These are phyloP conservation scores for Nicotiana attenuata DNA, from an alignment of 257 asterid species.

Conservation along the genomic window DNA sequence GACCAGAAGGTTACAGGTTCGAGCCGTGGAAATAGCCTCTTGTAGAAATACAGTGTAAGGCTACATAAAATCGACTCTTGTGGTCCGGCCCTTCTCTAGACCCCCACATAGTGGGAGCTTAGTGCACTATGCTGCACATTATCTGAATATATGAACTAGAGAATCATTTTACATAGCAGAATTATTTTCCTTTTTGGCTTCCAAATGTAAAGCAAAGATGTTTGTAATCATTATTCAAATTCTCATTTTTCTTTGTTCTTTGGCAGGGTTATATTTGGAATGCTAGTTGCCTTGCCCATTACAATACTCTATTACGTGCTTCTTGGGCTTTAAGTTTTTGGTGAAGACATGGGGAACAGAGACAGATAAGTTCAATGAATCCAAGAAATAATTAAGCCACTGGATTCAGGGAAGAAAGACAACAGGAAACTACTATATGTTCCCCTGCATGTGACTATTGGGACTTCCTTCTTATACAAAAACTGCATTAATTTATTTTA, in stretches of 20 bases:
- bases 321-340: constrained; percentile 55
- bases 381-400: constrained; percentile 32
- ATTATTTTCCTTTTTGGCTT: too few relatives aligned
- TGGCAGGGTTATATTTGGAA: constrained; percentile 88
- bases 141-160: too few relatives aligned
- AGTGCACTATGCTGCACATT: too few relatives aligned
- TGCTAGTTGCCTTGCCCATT: constrained; percentile 85
- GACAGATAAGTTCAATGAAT: constrained; percentile 23
- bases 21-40: too few relatives aligned
- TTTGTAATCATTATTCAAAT: neutral
- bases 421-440: constrained; percentile 38
- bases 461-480: constrained; percentile 16
- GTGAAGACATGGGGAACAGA: constrained; percentile 15
- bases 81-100: too few relatives aligned
- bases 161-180: too few relatives aligned
- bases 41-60: too few relatives aligned
- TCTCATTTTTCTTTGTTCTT: neutral
- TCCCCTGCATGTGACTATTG: constrained; percentile 32
- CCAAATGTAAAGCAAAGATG: too few relatives aligned
- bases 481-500: constrained; percentile 14
- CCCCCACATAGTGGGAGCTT: too few relatives aligned
- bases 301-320: constrained; percentile 85
- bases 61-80: too few relatives aligned
- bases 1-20: too few relatives aligned
- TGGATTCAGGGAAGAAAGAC: constrained; percentile 45